phyloP scores from a whole-genome alignment of 495 filamentous ascomycete species.

The Podospora tetraspora region DNA sequence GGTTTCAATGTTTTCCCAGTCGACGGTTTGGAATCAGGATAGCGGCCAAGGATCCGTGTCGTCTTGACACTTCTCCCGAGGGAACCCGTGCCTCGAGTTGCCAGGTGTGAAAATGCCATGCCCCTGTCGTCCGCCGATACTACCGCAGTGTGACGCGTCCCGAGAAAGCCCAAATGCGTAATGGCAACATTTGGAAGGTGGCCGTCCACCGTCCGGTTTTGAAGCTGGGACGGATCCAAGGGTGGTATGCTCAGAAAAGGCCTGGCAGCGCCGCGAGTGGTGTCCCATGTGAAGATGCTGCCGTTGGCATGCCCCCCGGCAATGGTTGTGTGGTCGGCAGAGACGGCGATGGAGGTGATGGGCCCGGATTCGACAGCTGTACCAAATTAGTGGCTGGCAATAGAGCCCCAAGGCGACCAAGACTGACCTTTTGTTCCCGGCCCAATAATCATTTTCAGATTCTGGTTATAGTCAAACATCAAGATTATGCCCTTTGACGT shows the following conservation, averaged over 20 bases:
- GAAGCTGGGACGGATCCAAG: slow-evolving; percentile 58
- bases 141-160: slow-evolving; percentile 89
- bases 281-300: slow-evolving; percentile 96
- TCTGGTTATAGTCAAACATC: slow-evolving; percentile 96
- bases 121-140: slow-evolving; percentile 93
- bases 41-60: slow-evolving; percentile 83
- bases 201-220: slow-evolving; percentile 66
- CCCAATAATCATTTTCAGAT: slow-evolving; percentile 85
- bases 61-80: slow-evolving; percentile 83
- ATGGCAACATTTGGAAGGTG: slow-evolving; percentile 72
- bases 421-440: slow-evolving; percentile 82
- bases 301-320: slow-evolving; percentile 86
- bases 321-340: slow-evolving; percentile 87
- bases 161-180: slow-evolving; percentile 90
- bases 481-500: slow-evolving; percentile 92
- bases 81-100: slow-evolving; percentile 82
- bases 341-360: slow-evolving; percentile 81
- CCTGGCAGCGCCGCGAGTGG: slow-evolving; percentile 60
- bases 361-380: slow-evolving; percentile 84
- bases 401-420: neutral
- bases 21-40: slow-evolving; percentile 59
- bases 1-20: slow-evolving; percentile 69
- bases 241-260: slow-evolving; percentile 88
- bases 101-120: slow-evolving; percentile 97
- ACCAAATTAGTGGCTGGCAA: neutral